Conservation (phyloP, 192 early-diverging fungal species). For the Gigaspora rosea region DNA sequence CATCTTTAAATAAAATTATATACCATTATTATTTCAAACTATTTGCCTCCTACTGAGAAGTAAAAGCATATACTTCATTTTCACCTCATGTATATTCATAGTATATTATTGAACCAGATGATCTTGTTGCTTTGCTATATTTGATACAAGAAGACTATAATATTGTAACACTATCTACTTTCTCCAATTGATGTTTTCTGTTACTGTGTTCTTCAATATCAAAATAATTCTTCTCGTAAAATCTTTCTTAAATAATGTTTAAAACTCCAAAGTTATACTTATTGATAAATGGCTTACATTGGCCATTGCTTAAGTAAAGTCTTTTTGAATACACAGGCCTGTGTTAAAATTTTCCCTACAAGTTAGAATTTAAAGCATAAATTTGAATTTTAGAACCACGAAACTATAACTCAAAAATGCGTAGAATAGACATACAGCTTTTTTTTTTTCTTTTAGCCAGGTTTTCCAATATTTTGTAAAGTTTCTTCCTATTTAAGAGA, state of each 20-base stretch:
- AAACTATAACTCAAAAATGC: conserved; percentile 21
- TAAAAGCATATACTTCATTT: no score
- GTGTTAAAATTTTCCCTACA: conserved; percentile 27
- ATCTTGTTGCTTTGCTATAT: no score
- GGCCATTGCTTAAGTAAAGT: conserved; percentile 23
- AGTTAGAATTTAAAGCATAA: conserved; percentile 30
- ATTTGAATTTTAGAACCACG: conserved; percentile 28
- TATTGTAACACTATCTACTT: background rate
- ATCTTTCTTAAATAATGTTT: background rate
- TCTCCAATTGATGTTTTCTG: background rate
- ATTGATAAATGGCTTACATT: conserved; percentile 17
- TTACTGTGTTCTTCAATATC: conserved; percentile 1
- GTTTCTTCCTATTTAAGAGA: conserved; percentile 31
- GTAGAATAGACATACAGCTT: conserved; percentile 29
- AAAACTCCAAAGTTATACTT: background rate
- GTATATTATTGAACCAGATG: no score
- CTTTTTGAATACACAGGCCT: background rate
- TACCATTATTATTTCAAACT: no score
- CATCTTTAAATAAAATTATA: no score
- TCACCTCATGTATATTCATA: no score
- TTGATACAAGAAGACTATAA: no score
- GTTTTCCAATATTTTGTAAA: conserved; percentile 30
- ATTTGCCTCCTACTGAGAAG: no score
- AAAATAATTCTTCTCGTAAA: conserved; percentile 11
- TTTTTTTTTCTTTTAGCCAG: conserved; percentile 35